Conservation (phyloP, 108 stramenopile genomes). For the Nannochloropsis salina region DNA sequence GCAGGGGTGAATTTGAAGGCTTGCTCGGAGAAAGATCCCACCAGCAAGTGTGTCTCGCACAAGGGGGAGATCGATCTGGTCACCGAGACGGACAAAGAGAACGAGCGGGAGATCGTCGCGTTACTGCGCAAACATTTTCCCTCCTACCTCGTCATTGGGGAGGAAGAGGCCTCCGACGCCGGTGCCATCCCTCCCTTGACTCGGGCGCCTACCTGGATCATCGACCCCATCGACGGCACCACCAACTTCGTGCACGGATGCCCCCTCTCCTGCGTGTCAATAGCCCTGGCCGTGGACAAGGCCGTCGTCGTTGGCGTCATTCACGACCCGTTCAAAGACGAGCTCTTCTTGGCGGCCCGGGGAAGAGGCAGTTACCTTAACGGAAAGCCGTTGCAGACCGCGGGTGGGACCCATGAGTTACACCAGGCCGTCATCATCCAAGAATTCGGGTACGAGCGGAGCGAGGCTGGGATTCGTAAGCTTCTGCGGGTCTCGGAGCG, state of each 20-base stretch:
- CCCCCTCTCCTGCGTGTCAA: conserved; percentile 77
- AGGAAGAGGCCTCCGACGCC: conserved; percentile 32
- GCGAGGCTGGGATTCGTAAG: conserved; percentile 28
- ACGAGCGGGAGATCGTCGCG: conserved; percentile 47
- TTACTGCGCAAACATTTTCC: conserved; percentile 34
- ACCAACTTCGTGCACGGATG: conserved; percentile 69
- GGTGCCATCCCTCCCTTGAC: conserved; percentile 38
- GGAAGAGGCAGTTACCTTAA: conserved; percentile 77
- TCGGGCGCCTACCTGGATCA: conserved; percentile 47
- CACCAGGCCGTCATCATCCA: conserved; percentile 31
- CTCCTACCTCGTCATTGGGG: conserved; percentile 44
- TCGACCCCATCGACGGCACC: conserved; percentile 88
- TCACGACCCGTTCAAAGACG: conserved; percentile 74
- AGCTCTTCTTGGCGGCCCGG: conserved; percentile 67
- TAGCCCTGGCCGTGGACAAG: conserved; percentile 62
- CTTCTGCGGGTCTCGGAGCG: conserved; percentile 28
- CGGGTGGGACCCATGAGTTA: background rate
- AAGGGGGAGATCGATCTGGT: conserved; percentile 20
- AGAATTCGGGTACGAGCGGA: conserved; percentile 41
- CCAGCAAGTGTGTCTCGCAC: background rate
- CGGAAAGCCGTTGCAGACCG: conserved; percentile 54
- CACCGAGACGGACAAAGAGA: conserved; percentile 45
- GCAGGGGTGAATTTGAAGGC: background rate
- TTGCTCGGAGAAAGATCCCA: background rate
- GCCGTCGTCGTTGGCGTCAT: conserved; percentile 71